Conservation (phyloP, 2,329 filamentous ascomycete species). For the Stagonosporopsis tanaceti region DNA sequence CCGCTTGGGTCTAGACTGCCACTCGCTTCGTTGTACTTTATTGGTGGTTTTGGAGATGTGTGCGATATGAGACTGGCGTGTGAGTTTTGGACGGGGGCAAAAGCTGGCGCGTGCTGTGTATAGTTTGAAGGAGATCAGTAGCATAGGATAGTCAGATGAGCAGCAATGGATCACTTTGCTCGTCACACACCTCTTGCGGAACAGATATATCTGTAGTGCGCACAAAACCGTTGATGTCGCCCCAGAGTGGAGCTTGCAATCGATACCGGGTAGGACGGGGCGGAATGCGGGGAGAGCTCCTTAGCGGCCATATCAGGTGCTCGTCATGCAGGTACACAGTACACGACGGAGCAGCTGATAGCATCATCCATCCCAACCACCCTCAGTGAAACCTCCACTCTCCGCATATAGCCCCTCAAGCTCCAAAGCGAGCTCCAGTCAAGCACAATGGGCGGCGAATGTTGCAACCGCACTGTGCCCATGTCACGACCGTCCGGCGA, state of each 20-base stretch:
- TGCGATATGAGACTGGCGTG: slow-evolving; percentile 3
- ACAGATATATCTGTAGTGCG: no score
- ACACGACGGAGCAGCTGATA: slow-evolving; percentile 14
- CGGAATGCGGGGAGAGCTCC: slow-evolving; percentile 15
- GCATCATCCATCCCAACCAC: slow-evolving; percentile 8
- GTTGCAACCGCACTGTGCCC: slow-evolving; percentile 38
- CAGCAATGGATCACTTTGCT: neutral
- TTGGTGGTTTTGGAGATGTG: neutral
- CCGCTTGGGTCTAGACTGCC: slow-evolving; percentile 18
- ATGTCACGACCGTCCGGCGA: slow-evolving; percentile 23
- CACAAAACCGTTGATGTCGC: no score
- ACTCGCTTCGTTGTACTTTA: slow-evolving; percentile 17
- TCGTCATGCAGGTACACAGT: slow-evolving; percentile 21
- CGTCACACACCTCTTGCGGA: neutral
- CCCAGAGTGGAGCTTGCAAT: slow-evolving; percentile 5
- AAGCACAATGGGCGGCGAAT: slow-evolving; percentile 46
- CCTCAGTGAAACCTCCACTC: neutral
- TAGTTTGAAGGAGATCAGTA: neutral
- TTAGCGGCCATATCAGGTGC: neutral
- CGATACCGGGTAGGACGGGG: slow-evolving; percentile 3
- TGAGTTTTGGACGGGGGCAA: neutral
- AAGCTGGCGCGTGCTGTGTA: slow-evolving; percentile 2
- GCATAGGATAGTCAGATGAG: slow-evolving; percentile 7
- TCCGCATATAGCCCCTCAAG: neutral
- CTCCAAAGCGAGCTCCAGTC: neutral